Percentiles rank a stretch among this genome's conserved stretches.
phyloP scores from a whole-genome alignment of 345 rosid species.

The Linum lewisii region DNA sequence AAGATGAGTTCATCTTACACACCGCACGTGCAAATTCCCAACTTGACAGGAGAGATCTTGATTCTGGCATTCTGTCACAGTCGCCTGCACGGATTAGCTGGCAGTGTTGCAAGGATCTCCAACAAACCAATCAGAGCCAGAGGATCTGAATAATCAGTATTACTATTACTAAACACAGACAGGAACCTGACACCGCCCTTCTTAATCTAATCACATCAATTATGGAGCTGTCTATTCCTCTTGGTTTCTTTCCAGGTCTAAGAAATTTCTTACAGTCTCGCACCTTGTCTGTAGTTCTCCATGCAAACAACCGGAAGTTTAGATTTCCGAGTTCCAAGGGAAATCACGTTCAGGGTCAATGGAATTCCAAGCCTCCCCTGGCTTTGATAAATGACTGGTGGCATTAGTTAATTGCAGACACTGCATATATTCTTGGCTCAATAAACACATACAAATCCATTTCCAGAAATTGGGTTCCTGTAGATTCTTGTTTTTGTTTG shows the following conservation, averaged over 20 bases:
- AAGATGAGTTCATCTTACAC: background rate
- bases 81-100: constrained; percentile 12
- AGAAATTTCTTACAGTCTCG: too few species aligned
- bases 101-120: constrained; percentile 10
- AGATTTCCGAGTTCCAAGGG: constrained; percentile 11
- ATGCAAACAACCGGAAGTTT: constrained; percentile 13
- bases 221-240: background rate
- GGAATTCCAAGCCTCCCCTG: too few species aligned
- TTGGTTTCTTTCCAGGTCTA: background rate
- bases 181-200: constrained; percentile 14
- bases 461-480: too few species aligned
- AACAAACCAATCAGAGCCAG: constrained; percentile 3
- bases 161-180: constrained; percentile 7
- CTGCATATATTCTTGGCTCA: too few species aligned
- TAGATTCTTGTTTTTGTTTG: too few species aligned
- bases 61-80: constrained; percentile 10
- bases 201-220: background rate
- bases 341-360: too few species aligned
- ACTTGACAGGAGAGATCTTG: constrained; percentile 4
- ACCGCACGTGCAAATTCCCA: constrained; percentile 18
- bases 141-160: background rate
- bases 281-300: constrained; percentile 14
- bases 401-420: too few species aligned
- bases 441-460: too few species aligned
- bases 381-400: too few species aligned